These are phyloP conservation scores for Rhypophila decipiens DNA, from an alignment of 495 filamentous ascomycete species.

Conservation along the genomic window DNA sequence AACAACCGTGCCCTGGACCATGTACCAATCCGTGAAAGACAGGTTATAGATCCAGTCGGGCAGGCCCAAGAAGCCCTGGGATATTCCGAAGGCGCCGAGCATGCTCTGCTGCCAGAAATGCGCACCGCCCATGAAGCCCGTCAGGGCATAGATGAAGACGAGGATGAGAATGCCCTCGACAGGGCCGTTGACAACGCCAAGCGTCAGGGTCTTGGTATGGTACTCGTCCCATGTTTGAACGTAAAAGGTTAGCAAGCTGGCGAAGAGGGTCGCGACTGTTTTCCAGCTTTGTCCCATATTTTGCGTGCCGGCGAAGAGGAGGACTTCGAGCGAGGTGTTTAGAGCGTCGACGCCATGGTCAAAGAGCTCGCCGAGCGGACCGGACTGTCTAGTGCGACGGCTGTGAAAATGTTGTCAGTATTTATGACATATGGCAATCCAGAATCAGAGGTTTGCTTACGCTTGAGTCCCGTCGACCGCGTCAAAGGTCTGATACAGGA, in stretches of 20 bases:
- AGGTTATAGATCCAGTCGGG: conserved; percentile 66
- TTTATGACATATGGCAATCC: background rate
- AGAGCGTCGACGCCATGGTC: conserved; percentile 96
- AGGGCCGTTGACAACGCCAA: conserved; percentile 88
- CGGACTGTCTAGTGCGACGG: conserved; percentile 84
- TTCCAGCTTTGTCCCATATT: conserved; percentile 92
- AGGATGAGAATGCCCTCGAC: conserved; percentile 91
- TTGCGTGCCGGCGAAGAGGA: conserved; percentile 85
- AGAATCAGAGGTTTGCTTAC: conserved; percentile 40
- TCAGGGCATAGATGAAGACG: conserved; percentile 75
- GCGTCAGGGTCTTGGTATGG: conserved; percentile 89
- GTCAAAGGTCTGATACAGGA: conserved; percentile 97
- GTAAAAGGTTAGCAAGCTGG: conserved; percentile 74
- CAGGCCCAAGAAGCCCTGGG: conserved; percentile 43
- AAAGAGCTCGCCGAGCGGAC: conserved; percentile 91
- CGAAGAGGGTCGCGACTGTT: conserved; percentile 79
- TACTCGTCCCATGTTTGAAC: conserved; percentile 99
- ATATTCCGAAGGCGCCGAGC: conserved; percentile 64
- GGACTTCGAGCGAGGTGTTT: conserved; percentile 88
- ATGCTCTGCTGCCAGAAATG: conserved; percentile 88
- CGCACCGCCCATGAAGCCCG: conserved; percentile 75
- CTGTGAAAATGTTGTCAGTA: conserved; percentile 27
- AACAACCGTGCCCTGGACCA: conserved; percentile 81
- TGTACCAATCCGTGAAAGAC: conserved; percentile 84
- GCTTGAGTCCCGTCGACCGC: conserved; percentile 94